Base-by-base conservation (phyloP, 2,329 filamentous ascomycete genomes). In the Rachicladosporium sp. region DNA sequence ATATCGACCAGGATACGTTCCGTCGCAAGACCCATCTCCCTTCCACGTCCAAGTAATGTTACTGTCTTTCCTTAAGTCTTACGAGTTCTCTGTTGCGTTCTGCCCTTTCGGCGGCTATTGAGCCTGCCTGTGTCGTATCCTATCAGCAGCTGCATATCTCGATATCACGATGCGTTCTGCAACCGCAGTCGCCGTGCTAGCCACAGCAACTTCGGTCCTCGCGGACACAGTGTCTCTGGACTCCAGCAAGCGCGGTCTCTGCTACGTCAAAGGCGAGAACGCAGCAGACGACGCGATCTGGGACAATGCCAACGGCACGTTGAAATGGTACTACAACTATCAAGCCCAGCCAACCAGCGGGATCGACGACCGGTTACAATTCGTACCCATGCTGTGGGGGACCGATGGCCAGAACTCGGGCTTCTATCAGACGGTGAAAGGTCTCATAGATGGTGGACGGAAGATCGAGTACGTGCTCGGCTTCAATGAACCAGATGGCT, bases 261-360 rank as follows among this genome's bases (percentile, higher is more conserved):
- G 77, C 52, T 82, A 78, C 59, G 73, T 82, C 11, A 70, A 74
- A 5, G 73, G 76, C 43, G 46, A 61, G 4, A 55, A 71, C 1
- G 68, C 74, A 1, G 43, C 65, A 10, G 83, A 89, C 61, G 75
- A 85, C 61, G 56, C 68, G 35, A 67, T 81, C 50, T 88, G 82
- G 80, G 63, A 68, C 8, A 36, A 57, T 66, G 33, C 64, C 4
- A 68, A 66, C 30, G 74, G 71, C 11, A 72, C 76, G 32, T 61
- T 89, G 40, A 80, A 76, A 3, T 91, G 84, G 84, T 91, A 91
- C 67, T 91, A 89, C 70, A 89, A 88, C 65, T 91, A 88, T 60
- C 60, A 63, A 19, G 53, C 67, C 12, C 55, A 59, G 3, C 81
- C 82, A 1, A 53, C 52, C 11, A 31, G 33, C 31, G 46, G 41